phyloP scores from a whole-genome alignment of 2,329 filamentous ascomycete genomes.

The Ascochyta clinopodiicola region DNA sequence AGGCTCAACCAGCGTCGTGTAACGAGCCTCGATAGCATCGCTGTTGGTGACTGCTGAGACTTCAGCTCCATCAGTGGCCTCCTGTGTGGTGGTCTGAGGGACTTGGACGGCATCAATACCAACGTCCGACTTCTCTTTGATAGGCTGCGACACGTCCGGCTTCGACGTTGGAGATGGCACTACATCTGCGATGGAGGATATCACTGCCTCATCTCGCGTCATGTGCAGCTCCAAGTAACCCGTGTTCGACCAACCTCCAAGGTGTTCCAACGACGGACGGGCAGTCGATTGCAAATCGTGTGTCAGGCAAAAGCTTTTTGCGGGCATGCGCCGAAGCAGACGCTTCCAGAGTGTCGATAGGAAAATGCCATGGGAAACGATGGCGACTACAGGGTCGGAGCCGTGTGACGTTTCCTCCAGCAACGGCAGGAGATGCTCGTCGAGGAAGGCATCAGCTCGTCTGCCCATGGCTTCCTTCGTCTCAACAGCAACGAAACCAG shows the following conservation, averaged over 20 bases:
- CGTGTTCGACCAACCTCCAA: slow-evolving; percentile 71
- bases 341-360: slow-evolving; percentile 72
- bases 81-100: background rate
- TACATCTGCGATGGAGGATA: background rate
- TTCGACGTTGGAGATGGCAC: background rate
- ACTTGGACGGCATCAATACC: background rate
- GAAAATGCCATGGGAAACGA: slow-evolving; percentile 86
- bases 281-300: slow-evolving; percentile 50
- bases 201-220: slow-evolving; percentile 3
- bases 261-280: slow-evolving; percentile 56
- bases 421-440: slow-evolving; percentile 66
- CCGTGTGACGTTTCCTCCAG: slow-evolving; percentile 45
- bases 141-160: background rate
- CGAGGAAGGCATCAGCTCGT: slow-evolving; percentile 71
- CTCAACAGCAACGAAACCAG: slow-evolving; percentile 67
- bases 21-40: background rate
- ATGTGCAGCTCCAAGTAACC: slow-evolving; percentile 64
- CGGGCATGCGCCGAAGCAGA: slow-evolving; percentile 63
- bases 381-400: slow-evolving; percentile 58
- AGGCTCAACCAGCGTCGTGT: background rate
- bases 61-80: background rate
- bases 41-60: background rate
- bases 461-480: slow-evolving; percentile 69
- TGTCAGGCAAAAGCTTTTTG: slow-evolving; percentile 53
- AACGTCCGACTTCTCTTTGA: background rate